Evolutionary conservation across 345 rosid species (phyloP), one percentile per base, ranked within the genome.

Genomic region (Eucalyptus tenuipes): DNA sequence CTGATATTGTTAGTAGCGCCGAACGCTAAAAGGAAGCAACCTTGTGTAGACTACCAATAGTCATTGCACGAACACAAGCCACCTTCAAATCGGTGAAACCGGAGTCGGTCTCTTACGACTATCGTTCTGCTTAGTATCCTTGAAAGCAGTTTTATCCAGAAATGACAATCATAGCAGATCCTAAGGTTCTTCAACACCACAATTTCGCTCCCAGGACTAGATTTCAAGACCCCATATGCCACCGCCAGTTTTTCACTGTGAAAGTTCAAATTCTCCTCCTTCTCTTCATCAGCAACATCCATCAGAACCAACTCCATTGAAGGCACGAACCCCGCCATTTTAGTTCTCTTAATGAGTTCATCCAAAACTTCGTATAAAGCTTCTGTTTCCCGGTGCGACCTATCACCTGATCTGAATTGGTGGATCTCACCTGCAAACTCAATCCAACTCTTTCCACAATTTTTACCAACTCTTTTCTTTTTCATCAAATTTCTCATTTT

Each of bases 241-340:
- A 95, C 89, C 1, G 98, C 98, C 50, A 97, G 89, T 92, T 96
- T 97, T 86, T 97, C 98, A 87, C 98, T 96, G 55, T 96, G 99
- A 89, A 90, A 90, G 89, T 89, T 89, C 94, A 96, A 89, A 86
- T 95, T 96, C 90, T 89, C 96, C 82, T 96, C 97, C 91, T 93
- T 97, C 92, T 97, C 98, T 92, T 96, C 98, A 88, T 95, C 97
- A 17, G 96, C 94, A 5, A 95, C 94, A 92, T 97, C 99, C 98
- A 97, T 95, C 91, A 94, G 90, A 90, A 95, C 99, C 94, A 96
- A 91, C 44, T 95, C 98, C 2, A 94, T 94, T 18, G 91, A 89
- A 45, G 95, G 93, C 64, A 93, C 92, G 89, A 92, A 97, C 16
- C 97, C 99, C n/a, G 92, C 94, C 90, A 88, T 89, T 93, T 93